Conservation (phyloP, 2,329 filamentous ascomycete species). For the Septoria petroselini region DNA sequence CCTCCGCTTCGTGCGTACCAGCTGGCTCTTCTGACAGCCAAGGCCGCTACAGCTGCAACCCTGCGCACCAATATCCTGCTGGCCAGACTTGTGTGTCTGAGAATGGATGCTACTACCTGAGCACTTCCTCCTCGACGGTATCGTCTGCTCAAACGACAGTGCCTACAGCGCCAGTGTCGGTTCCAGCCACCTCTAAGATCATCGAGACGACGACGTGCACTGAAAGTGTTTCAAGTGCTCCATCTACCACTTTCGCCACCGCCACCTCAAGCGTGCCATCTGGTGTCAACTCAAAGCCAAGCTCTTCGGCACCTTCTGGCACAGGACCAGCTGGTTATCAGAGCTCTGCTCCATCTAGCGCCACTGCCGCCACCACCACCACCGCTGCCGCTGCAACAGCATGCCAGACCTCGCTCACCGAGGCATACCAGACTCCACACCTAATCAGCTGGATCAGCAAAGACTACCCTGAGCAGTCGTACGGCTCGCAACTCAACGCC, state of each 20-base stretch:
- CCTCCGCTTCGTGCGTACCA: slow-evolving; percentile 6
- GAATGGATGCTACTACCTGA: slow-evolving; percentile 12
- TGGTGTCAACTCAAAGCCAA: neutral
- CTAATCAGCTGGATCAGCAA: slow-evolving; percentile 62
- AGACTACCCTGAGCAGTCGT: slow-evolving; percentile 50
- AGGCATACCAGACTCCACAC: slow-evolving; percentile 53
- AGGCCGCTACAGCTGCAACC: slow-evolving; percentile 14
- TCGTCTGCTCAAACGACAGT: neutral
- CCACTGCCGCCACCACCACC: slow-evolving; percentile 5
- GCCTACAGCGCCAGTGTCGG: neutral
- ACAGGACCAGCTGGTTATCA: neutral
- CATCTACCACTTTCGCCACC: neutral
- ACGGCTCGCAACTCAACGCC: slow-evolving; percentile 57
- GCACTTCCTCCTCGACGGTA: slow-evolving; percentile 4
- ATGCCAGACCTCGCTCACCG: slow-evolving; percentile 34
- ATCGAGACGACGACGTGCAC: slow-evolving; percentile 7
- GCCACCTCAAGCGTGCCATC: slow-evolving; percentile 5
- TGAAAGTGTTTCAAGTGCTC: slow-evolving; percentile 2
- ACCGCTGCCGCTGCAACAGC: slow-evolving; percentile 22
- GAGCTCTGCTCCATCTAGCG: slow-evolving; percentile 5
- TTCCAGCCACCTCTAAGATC: neutral
- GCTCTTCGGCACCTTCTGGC: neutral
- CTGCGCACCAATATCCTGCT: slow-evolving; percentile 12
- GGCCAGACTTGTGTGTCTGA: slow-evolving; percentile 7
- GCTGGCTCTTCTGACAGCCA: slow-evolving; percentile 4